phyloP scores from a whole-genome alignment of 2,329 filamentous ascomycete genomes.

The Cytospora piceae region DNA sequence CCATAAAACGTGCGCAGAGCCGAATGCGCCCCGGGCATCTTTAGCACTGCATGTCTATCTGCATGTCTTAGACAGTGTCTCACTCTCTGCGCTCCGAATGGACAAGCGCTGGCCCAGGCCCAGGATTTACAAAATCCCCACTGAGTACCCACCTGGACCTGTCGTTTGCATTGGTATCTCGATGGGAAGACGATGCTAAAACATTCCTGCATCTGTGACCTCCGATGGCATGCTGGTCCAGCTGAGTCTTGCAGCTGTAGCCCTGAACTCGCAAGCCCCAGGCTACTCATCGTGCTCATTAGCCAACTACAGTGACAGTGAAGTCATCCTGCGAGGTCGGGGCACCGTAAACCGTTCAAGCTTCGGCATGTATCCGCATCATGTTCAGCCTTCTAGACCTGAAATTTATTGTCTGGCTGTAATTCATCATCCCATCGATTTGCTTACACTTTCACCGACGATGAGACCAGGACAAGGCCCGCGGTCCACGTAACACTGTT shows the following conservation, averaged over 20 bases:
- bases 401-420: neutral
- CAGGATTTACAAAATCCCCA: neutral
- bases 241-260: slow-evolving; percentile 1
- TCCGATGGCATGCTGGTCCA: neutral
- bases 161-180: slow-evolving; percentile 3
- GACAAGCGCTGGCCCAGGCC: slow-evolving; percentile 2
- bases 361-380: neutral
- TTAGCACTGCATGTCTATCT: slow-evolving; percentile 28
- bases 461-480: slow-evolving; percentile 28
- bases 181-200: neutral
- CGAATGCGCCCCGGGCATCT: neutral
- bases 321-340: neutral
- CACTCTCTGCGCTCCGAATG: slow-evolving; percentile 41
- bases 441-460: neutral
- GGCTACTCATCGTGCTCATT: neutral
- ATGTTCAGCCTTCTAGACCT: too few species aligned
- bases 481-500: slow-evolving; percentile 21
- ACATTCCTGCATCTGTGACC: neutral
- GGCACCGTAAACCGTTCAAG: neutral
- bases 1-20: slow-evolving; percentile 16
- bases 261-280: neutral
- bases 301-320: neutral
- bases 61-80: slow-evolving; percentile 44
- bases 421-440: neutral
- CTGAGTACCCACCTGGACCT: neutral